Conservation (phyloP, 345 rosid species). For the Moricandia arvensis region DNA sequence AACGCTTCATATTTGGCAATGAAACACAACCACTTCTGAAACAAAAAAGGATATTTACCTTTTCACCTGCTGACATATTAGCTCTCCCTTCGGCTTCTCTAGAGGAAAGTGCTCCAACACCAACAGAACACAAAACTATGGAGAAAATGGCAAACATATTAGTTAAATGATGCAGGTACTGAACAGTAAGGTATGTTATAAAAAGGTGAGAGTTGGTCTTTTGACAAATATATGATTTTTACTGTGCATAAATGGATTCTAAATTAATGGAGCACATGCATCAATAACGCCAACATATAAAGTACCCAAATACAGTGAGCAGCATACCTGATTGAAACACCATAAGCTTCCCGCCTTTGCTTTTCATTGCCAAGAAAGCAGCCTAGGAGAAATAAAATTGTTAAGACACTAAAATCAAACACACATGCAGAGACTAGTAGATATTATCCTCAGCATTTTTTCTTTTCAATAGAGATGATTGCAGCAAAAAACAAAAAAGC, state of each 20-base stretch:
- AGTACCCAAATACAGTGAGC: background rate
- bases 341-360: conserved; percentile 87
- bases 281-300: background rate
- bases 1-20: conserved; percentile 1
- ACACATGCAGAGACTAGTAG: background rate
- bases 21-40: conserved; percentile 4
- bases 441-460: background rate
- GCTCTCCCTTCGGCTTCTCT: conserved; percentile 97
- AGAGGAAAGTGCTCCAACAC: conserved; percentile 87
- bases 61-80: conserved; percentile 76
- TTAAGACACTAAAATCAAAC: background rate
- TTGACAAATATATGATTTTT: conserved; percentile 1
- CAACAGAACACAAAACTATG: conserved; percentile 87
- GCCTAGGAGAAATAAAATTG: conserved; percentile 50
- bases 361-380: conserved; percentile 89
- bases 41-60: conserved; percentile 45
- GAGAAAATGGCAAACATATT: conserved; percentile 9
- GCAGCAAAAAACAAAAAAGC: conserved; percentile 1
- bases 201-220: conserved; percentile 1
- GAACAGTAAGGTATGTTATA: background rate
- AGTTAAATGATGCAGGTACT: background rate
- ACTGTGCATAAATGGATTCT: background rate
- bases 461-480: background rate
- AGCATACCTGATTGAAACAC: conserved; percentile 87
- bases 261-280: conserved; percentile 7